Evolutionary conservation across 148 eudicot genomes (phyloP).

Genomic region (Vaccinium vitisidaea): DNA sequence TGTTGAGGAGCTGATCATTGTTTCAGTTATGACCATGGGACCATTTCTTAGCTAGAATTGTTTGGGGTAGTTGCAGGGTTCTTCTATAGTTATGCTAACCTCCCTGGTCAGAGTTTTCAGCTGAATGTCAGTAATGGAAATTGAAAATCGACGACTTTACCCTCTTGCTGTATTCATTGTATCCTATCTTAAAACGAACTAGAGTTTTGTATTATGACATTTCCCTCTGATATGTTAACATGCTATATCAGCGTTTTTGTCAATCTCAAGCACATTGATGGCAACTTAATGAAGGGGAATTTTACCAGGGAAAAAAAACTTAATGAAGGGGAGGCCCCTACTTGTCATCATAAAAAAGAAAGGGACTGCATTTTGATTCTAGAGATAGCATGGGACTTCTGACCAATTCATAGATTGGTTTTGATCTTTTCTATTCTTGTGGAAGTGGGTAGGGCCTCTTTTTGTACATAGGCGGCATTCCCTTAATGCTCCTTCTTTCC

Average conservation of each 20-base stretch:
- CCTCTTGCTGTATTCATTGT: background rate
- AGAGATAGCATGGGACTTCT: background rate
- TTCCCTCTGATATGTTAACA: background rate
- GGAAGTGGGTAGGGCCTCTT: too few species aligned
- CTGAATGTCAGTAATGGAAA: background rate
- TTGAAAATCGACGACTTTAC: background rate
- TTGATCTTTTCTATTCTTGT: too few species aligned
- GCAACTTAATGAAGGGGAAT: background rate
- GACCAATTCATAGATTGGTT: too few species aligned
- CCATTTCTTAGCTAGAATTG: background rate
- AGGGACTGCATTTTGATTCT: background rate
- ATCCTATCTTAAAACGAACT: background rate
- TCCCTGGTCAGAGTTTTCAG: background rate
- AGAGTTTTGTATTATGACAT: background rate
- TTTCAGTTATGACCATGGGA: background rate
- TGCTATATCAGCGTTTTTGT: background rate
- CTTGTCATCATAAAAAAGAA: background rate
- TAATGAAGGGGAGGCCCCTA: background rate
- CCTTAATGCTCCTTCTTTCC: too few species aligned
- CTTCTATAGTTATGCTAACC: background rate
- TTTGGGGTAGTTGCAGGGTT: background rate
- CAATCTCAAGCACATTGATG: background rate
- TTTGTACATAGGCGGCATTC: too few species aligned
- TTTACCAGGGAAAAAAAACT: too few species aligned
- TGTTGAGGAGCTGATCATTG: background rate